A percentile compares a stretch with the other conserved stretches of the same genome.
These are phyloP conservation scores for Starmerella sp. DNA, from an alignment of 805 yeast genomes.

Conservation along the genomic window DNA sequence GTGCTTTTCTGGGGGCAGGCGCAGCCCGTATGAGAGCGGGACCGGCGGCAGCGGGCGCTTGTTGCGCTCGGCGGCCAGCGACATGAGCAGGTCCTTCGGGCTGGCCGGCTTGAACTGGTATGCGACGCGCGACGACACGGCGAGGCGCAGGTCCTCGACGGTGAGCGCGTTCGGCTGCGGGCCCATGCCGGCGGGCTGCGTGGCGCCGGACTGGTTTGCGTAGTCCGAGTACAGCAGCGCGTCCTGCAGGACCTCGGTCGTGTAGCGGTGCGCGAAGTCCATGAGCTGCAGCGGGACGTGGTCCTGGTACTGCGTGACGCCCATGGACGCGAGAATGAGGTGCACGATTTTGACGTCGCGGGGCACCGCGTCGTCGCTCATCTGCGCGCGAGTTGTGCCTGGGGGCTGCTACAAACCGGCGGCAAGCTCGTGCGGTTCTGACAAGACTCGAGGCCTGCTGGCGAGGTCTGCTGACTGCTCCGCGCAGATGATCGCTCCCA, in stretches of 20 bases:
- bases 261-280: constrained; percentile 90
- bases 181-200: constrained; percentile 30
- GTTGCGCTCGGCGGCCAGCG: constrained; percentile 85
- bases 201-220: constrained; percentile 27
- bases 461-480: no score
- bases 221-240: constrained; percentile 85
- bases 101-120: constrained; percentile 94
- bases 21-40: constrained; percentile 79
- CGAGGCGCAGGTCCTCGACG: constrained; percentile 83
- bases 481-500: no score
- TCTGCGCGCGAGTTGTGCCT: not conserved
- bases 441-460: no score
- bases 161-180: constrained; percentile 42
- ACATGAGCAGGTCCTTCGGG: constrained; percentile 82
- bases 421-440: no score
- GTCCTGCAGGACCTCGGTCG: constrained; percentile 75
- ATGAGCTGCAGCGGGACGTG: constrained; percentile 90
- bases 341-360: constrained; percentile 87
- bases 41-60: constrained; percentile 84
- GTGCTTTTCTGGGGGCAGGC: constrained; percentile 95
- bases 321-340: constrained; percentile 84
- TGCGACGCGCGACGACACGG: constrained; percentile 88
- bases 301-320: constrained; percentile 83
- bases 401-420: no score
- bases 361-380: constrained; percentile 37